A percentile compares a stretch with the other conserved stretches of the same genome.
phyloP scores from a whole-genome alignment of 129 eudicot species.

The Calendula officinalis region DNA sequence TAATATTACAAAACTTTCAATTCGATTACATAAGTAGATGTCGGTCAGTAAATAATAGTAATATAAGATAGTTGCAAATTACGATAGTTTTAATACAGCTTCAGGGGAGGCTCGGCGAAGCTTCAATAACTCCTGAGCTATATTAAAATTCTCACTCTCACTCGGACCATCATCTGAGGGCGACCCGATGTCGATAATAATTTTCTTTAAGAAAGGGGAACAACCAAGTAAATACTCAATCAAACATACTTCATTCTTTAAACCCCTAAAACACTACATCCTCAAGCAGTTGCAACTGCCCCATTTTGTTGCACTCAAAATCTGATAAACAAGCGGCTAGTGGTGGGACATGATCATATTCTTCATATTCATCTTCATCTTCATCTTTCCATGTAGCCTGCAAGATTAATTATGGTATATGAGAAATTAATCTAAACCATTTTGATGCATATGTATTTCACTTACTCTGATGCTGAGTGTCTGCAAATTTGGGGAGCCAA shows the following conservation, averaged over 20 bases:
- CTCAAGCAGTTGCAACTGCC: background rate
- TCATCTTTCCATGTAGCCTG: background rate
- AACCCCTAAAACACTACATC: background rate
- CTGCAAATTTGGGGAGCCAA: conserved; percentile 12
- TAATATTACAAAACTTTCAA: background rate
- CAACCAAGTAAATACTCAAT: background rate
- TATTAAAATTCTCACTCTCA: background rate
- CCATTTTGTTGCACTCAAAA: background rate
- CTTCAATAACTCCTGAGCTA: background rate
- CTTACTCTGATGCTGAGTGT: background rate
- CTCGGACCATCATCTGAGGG: background rate
- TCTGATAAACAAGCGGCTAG: background rate
- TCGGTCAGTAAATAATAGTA: background rate
- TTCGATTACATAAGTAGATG: no score
- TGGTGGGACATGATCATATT: no score
- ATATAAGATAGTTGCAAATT: background rate
- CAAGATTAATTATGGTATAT: background rate
- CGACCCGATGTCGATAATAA: background rate
- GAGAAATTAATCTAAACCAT: background rate
- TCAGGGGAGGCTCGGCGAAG: background rate
- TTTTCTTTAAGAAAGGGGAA: conserved; percentile 4
- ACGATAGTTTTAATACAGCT: background rate
- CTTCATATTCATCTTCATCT: no score
- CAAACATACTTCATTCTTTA: background rate
- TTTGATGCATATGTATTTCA: background rate